Conservation (phyloP, 2,329 filamentous ascomycete species). For the Lecanoromycetidae sp. region DNA sequence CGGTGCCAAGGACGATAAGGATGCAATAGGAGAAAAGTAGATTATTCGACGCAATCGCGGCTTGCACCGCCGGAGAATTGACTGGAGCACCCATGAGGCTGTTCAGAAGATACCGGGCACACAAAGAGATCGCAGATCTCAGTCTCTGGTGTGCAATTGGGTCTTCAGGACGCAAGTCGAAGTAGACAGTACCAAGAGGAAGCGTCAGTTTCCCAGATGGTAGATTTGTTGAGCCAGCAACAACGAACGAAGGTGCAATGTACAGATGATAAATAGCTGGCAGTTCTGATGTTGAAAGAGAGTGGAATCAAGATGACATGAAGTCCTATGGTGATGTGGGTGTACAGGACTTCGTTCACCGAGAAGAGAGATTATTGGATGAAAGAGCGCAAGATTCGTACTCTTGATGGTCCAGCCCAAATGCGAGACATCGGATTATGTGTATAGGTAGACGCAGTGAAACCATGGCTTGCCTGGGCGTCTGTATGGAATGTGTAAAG, state of each 20-base stretch:
- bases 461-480: not conserved
- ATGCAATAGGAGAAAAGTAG: slow-evolving; percentile 11
- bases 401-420: not conserved
- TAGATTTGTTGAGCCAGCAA: not conserved
- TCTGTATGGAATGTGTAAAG: not conserved
- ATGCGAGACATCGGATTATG: not conserved
- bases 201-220: not conserved
- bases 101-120: not conserved
- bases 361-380: not conserved
- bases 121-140: not conserved
- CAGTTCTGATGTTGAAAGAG: not conserved
- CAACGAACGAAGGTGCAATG: not conserved
- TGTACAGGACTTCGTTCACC: not conserved
- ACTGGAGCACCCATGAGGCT: not conserved
- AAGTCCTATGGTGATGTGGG: not conserved
- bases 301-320: not conserved
- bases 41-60: slow-evolving; percentile 9
- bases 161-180: not conserved
- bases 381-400: not conserved
- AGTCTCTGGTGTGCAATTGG: not conserved
- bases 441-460: not conserved
- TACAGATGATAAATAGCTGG: not conserved
- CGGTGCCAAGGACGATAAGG: slow-evolving; percentile 50
- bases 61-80: not conserved
- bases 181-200: not conserved